A percentile compares a stretch with the other conserved stretches of the same genome.
These are phyloP conservation scores for Ogataea ganodermae DNA, from an alignment of 805 yeast species.

Conservation along the genomic window DNA sequence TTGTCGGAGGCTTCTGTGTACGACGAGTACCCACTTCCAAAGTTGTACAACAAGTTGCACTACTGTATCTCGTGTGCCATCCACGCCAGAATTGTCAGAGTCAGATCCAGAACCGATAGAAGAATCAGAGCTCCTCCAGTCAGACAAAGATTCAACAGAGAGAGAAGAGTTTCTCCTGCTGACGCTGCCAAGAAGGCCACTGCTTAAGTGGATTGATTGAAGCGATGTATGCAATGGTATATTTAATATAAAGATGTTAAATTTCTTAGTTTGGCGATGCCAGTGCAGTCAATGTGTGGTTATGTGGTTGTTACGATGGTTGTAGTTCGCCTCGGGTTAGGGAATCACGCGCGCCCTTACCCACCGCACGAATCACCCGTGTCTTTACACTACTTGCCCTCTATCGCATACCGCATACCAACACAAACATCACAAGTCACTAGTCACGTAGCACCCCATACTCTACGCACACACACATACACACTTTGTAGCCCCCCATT, in stretches of 20 bases:
- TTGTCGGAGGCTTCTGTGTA: conserved; percentile 99
- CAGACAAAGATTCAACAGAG: conserved; percentile 97
- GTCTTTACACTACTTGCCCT: too few relatives aligned
- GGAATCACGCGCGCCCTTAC: too few relatives aligned
- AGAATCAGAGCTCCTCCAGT: conserved; percentile 98
- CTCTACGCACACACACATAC: too few relatives aligned
- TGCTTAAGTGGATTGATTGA: conserved; percentile 22
- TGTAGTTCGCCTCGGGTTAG: too few relatives aligned
- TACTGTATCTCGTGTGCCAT: conserved; percentile 99
- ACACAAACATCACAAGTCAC: too few relatives aligned
- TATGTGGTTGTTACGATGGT: too few relatives aligned
- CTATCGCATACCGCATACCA: too few relatives aligned
- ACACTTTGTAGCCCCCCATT: too few relatives aligned
- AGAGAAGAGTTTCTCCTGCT: conserved; percentile 93
- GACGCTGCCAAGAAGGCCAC: conserved; percentile 95
- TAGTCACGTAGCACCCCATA: too few relatives aligned
- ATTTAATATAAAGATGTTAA: conserved; percentile 6
- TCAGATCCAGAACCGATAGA: conserved; percentile 98
- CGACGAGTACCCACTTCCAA: conserved; percentile 99
- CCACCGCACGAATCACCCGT: too few relatives aligned
- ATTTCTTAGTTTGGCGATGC: not conserved
- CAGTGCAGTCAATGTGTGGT: too few relatives aligned
- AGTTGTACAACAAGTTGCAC: conserved; percentile 99
- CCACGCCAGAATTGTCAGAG: conserved; percentile 99
- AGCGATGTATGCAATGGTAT: conserved; percentile 5